Evolutionary conservation across 768 basidiomycete genomes (phyloP).

Genomic region (Agaricus sinodeliciosus): DNA sequence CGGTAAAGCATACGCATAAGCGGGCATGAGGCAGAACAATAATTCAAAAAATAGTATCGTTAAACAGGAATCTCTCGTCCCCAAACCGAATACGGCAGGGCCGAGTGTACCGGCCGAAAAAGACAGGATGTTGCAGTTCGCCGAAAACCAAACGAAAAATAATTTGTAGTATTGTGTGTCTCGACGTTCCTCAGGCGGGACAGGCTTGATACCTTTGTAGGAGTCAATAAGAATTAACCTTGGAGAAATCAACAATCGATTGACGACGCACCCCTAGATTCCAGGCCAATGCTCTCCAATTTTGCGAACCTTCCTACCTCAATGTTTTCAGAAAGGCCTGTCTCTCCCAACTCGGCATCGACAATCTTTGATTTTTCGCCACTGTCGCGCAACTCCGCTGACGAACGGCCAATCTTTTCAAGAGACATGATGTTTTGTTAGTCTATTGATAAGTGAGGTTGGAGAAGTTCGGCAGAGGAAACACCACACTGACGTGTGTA

Average conservation of each 20-base stretch:
- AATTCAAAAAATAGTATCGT: constrained; percentile 66
- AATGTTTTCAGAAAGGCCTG: no score
- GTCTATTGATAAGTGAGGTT: no score
- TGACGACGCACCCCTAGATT: constrained; percentile 23
- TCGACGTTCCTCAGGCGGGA: constrained; percentile 46
- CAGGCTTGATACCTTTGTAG: constrained; percentile 46
- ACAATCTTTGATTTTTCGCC: no score
- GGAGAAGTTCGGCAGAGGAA: no score
- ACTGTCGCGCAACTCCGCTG: no score
- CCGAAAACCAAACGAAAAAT: constrained; percentile 75
- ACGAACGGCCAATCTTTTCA: no score
- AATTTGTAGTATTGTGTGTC: constrained; percentile 60
- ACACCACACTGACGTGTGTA: no score
- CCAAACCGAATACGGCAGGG: constrained; percentile 50
- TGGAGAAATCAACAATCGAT: neutral
- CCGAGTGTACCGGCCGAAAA: constrained; percentile 68
- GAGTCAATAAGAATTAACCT: neutral
- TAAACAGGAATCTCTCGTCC: constrained; percentile 56
- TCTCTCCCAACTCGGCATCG: no score
- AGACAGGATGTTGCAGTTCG: constrained; percentile 65
- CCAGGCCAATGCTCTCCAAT: constrained; percentile 20
- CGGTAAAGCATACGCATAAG: constrained; percentile 42
- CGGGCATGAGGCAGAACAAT: constrained; percentile 49
- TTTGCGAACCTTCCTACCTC: neutral
- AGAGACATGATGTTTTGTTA: no score